Conservation (phyloP, 805 yeast genomes). For the Clavispora phyllophila region DNA sequence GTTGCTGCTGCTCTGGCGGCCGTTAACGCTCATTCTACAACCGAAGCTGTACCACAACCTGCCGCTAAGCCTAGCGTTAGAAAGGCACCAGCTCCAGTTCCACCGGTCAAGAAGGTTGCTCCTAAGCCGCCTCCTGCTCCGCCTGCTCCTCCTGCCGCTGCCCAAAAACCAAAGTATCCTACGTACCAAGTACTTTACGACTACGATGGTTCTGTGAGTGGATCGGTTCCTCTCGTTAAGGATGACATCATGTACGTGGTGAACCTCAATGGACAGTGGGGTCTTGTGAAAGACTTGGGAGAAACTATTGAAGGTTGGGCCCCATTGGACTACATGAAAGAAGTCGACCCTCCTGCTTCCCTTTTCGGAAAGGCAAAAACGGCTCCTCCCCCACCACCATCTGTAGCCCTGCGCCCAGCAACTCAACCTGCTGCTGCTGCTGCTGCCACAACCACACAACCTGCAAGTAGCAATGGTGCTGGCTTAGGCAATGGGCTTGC, state of each 20-base stretch:
- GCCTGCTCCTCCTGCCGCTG: conserved; percentile 39
- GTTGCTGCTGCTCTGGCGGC: neutral
- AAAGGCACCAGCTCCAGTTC: conserved; percentile 49
- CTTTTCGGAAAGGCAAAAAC: conserved; percentile 19
- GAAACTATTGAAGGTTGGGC: conserved; percentile 92
- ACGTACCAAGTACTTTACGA: conserved; percentile 83
- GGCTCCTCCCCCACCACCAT: conserved; percentile 33
- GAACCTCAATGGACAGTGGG: conserved; percentile 88
- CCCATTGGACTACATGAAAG: conserved; percentile 84
- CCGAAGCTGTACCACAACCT: conserved; percentile 4
- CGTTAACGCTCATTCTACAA: neutral
- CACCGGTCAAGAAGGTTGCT: conserved; percentile 46
- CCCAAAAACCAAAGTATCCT: conserved; percentile 58
- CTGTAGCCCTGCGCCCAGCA: conserved; percentile 3
- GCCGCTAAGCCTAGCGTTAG: conserved; percentile 19
- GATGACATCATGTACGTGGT: conserved; percentile 72
- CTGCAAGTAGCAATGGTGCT: conserved; percentile 18
- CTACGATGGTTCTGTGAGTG: conserved; percentile 79
- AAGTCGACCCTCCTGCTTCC: conserved; percentile 45
- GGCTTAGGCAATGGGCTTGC: conserved; percentile 54
- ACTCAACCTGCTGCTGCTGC: neutral
- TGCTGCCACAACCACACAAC: conserved; percentile 5
- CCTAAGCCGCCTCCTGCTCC: conserved; percentile 58
- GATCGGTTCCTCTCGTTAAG: conserved; percentile 71
- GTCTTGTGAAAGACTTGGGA: conserved; percentile 73